Evolutionary conservation across 176 grass and related monocot genomes (phyloP).

Genomic region (Saccharum spontaneum): DNA sequence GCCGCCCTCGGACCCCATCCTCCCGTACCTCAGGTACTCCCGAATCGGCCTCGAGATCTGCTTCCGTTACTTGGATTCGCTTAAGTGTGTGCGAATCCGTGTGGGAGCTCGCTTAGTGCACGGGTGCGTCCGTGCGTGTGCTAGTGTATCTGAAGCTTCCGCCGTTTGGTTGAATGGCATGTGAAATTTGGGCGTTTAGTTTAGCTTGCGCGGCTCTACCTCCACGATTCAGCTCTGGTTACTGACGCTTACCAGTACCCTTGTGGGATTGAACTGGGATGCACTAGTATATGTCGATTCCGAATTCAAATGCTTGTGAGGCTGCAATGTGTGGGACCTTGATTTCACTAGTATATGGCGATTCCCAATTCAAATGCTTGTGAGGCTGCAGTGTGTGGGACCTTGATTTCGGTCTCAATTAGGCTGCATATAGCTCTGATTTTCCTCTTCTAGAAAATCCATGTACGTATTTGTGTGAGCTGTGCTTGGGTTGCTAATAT

Average conservation of each 20-base stretch:
- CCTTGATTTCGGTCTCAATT: background rate
- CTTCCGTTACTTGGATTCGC: background rate
- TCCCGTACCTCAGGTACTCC: constrained; percentile 63
- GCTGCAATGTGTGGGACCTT: background rate
- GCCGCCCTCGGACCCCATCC: constrained; percentile 59
- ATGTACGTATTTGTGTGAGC: background rate
- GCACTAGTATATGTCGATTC: background rate
- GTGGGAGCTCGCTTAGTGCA: background rate
- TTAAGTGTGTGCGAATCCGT: background rate
- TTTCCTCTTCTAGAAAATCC: background rate
- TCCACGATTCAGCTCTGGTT: background rate
- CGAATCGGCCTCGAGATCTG: background rate
- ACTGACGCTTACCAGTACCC: background rate
- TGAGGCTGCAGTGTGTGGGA: background rate
- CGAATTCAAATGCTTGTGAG: background rate
- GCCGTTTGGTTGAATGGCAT: background rate
- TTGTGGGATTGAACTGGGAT: background rate
- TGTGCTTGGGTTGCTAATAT: constrained; percentile 18
- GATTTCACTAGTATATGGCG: background rate
- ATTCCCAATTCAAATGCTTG: background rate
- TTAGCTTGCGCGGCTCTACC: background rate
- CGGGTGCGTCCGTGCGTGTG: background rate
- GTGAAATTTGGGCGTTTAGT: background rate
- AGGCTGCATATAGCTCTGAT: background rate
- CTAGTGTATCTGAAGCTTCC: background rate